Conservation (phyloP, 1,284 basidiomycete genomes). For the Tilletia walkeri region DNA sequence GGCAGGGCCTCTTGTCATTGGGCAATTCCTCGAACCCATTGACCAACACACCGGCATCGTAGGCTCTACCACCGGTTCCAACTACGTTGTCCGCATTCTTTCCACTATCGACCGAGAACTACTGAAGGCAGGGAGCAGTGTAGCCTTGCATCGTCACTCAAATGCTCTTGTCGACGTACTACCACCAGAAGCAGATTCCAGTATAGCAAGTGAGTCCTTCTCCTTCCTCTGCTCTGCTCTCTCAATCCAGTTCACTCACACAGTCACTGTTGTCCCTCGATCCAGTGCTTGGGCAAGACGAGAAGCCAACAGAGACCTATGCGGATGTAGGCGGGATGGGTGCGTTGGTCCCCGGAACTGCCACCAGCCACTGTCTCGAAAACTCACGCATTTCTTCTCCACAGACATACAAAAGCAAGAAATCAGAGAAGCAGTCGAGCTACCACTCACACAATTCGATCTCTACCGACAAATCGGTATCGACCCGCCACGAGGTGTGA, state of each 20-base stretch:
- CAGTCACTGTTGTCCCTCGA: constrained; percentile 59
- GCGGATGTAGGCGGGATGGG: constrained; percentile 83
- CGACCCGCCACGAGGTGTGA: constrained; percentile 86
- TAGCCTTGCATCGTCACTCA: constrained; percentile 96
- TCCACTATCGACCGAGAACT: constrained; percentile 96
- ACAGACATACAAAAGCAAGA: constrained; percentile 90
- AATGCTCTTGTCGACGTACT: constrained; percentile 98
- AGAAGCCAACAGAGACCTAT: constrained; percentile 65
- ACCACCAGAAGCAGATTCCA: constrained; percentile 96
- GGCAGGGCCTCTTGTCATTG: constrained; percentile 98
- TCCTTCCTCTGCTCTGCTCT: neutral
- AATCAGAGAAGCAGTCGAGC: constrained; percentile 95
- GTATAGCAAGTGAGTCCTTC: constrained; percentile 66
- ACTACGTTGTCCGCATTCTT: constrained; percentile 96
- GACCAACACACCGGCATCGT: constrained; percentile 97
- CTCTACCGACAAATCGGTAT: constrained; percentile 99
- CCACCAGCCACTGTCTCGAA: too few species aligned
- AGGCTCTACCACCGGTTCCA: constrained; percentile 94
- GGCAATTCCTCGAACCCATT: constrained; percentile 98
- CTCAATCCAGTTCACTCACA: neutral
- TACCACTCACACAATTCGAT: constrained; percentile 90
- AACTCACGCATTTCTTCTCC: neutral
- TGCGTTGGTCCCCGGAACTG: neutral
- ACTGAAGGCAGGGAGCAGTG: constrained; percentile 92
- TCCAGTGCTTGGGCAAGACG: constrained; percentile 62